A percentile compares a stretch with the other conserved stretches of the same genome.
Conservation (phyloP, 2,329 filamentous ascomycete genomes). For the Arachnomyces sp. region DNA sequence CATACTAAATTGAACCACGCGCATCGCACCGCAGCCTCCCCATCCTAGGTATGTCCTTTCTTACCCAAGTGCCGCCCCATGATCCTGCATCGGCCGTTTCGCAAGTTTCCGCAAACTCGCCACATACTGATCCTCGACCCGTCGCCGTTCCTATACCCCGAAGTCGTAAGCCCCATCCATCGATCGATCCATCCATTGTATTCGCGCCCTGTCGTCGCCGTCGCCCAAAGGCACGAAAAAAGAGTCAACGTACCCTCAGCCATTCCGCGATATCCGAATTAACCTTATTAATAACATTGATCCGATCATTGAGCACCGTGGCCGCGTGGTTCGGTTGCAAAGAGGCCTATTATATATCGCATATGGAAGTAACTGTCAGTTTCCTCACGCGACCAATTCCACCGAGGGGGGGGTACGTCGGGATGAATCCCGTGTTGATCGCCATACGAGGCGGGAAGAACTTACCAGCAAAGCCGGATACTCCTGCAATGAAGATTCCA, state of each 20-base stretch:
- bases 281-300: constrained; percentile 75
- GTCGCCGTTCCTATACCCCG: constrained; percentile 68
- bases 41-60: constrained; percentile 22
- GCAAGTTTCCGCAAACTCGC: constrained; percentile 72
- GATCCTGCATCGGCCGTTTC: constrained; percentile 63
- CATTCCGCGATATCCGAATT: constrained; percentile 93
- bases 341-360: constrained; percentile 51
- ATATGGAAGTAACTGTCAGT: constrained; percentile 12
- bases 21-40: constrained; percentile 8
- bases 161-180: constrained; percentile 11
- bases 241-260: constrained; percentile 63
- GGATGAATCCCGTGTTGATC: constrained; percentile 7
- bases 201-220: too few relatives aligned
- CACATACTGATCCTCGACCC: constrained; percentile 84
- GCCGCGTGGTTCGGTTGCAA: constrained; percentile 78
- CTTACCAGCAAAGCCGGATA: constrained; percentile 93
- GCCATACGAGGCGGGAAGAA: constrained; percentile 12
- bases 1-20: constrained; percentile 10
- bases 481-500: constrained; percentile 76
- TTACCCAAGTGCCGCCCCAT: constrained; percentile 78
- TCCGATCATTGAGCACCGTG: constrained; percentile 71
- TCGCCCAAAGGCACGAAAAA: too few relatives aligned
- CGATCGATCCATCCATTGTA: too few relatives aligned
- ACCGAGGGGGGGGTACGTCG: constrained; percentile 4
- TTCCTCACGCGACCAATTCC: constrained; percentile 14